Conservation (phyloP, 169 alveolate species). For the Plasmodium inui region DNA sequence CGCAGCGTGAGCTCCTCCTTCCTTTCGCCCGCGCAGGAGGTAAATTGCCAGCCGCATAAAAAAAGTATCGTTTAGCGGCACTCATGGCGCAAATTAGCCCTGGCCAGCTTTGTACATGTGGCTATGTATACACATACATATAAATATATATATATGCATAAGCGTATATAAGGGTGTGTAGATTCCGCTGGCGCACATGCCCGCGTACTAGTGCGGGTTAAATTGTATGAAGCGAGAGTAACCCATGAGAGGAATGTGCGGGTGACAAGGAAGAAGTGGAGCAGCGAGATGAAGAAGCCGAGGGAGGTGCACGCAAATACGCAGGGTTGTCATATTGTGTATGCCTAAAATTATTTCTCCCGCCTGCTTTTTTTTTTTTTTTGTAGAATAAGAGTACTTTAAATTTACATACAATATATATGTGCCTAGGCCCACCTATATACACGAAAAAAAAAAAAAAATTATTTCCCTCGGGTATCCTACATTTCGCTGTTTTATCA, state of each 20-base stretch:
- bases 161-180: neutral
- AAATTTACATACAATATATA: conserved; percentile 21
- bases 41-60: neutral
- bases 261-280: neutral
- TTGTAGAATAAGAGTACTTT: neutral
- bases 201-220: neutral
- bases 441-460: neutral
- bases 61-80: neutral
- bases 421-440: neutral
- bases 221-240: neutral
- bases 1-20: neutral
- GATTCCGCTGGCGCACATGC: neutral
- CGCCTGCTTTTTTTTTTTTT: neutral
- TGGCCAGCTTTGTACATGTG: neutral
- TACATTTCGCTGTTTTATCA: conserved; percentile 6
- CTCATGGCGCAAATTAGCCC: neutral
- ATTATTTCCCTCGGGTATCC: neutral
- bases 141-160: neutral
- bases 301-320: neutral
- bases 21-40: neutral
- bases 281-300: neutral
- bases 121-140: neutral
- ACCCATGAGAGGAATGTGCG: neutral
- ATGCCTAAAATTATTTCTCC: neutral
- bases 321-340: neutral